A percentile compares a stretch with the other conserved stretches of the same genome.
These are phyloP conservation scores for Melastoma malabathricum DNA, from an alignment of 345 rosid species.

Conservation along the genomic window DNA sequence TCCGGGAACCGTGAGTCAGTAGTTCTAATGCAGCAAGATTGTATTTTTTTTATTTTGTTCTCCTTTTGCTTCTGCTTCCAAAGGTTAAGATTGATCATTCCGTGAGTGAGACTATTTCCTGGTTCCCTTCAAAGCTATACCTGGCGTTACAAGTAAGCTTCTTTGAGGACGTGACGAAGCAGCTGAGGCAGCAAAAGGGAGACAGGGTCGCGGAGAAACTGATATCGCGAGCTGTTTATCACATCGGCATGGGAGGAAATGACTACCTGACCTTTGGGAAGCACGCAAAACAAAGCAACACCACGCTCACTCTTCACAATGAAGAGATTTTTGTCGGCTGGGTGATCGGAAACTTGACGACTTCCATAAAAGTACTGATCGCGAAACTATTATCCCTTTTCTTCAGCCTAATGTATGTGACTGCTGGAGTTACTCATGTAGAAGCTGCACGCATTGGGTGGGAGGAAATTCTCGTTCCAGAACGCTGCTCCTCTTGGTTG, in stretches of 20 bases:
- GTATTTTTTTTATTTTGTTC: no score
- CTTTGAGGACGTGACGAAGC: conserved; percentile 10
- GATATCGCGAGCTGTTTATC: conserved; percentile 10
- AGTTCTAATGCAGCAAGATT: no score
- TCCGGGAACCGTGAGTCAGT: conserved; percentile 6
- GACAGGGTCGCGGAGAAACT: background rate
- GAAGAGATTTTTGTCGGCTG: background rate
- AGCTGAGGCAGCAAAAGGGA: conserved; percentile 6
- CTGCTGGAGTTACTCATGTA: background rate
- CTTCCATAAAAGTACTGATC: conserved; percentile 9
- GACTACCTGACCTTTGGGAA: conserved; percentile 6
- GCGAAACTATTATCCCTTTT: no score
- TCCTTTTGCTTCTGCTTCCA: no score
- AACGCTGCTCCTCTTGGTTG: conserved; percentile 21
- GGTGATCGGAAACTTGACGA: conserved; percentile 13
- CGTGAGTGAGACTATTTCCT: no score
- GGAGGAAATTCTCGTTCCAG: conserved; percentile 11
- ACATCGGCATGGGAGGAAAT: conserved; percentile 13
- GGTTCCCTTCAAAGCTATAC: background rate
- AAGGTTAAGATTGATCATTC: no score
- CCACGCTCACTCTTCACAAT: background rate
- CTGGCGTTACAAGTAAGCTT: conserved; percentile 10
- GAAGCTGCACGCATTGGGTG: conserved; percentile 9
- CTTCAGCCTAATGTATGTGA: no score
- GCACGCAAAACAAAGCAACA: background rate